A percentile compares a stretch with the other conserved stretches of the same genome.
Evolutionary conservation across 495 filamentous ascomycete genomes (phyloP).

Genomic region (Entonaema liquescens): DNA sequence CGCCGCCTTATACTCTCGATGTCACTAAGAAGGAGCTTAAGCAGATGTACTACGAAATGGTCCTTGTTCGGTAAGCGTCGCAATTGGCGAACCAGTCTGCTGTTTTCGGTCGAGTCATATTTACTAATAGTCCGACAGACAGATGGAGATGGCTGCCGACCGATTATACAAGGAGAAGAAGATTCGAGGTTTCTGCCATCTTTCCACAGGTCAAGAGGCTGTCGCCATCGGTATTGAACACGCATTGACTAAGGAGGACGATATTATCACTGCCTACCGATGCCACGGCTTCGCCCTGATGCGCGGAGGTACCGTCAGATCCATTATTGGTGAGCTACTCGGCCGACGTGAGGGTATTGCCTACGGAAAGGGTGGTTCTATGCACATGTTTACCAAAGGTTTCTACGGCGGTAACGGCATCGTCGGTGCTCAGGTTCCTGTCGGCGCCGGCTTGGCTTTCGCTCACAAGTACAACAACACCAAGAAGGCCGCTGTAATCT

Average conservation of each 20-base stretch:
- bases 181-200: conserved; percentile 98
- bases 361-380: conserved; percentile 97
- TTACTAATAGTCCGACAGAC: conserved; percentile 61
- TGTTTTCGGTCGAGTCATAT: conserved; percentile 10
- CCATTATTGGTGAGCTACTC: conserved; percentile 95
- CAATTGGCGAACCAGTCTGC: conserved; percentile 9
- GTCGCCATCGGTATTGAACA: conserved; percentile 97
- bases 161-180: conserved; percentile 99
- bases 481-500: conserved; percentile 82
- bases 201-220: conserved; percentile 97
- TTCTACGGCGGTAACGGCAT: conserved; percentile 99
- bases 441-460: conserved; percentile 95
- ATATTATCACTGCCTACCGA: conserved; percentile 96
- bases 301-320: conserved; percentile 90
- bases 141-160: conserved; percentile 99
- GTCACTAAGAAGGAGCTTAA: conserved; percentile 97
- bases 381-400: conserved; percentile 99
- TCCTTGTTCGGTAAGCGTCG: conserved; percentile 77
- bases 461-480: conserved; percentile 92
- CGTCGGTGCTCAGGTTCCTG: conserved; percentile 97
- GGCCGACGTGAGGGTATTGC: conserved; percentile 95
- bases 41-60: conserved; percentile 99
- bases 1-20: conserved; percentile 86
- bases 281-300: conserved; percentile 98
- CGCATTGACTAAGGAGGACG: conserved; percentile 87